Conservation (phyloP, 768 basidiomycete genomes). For the Lanmaoa rubissima region DNA sequence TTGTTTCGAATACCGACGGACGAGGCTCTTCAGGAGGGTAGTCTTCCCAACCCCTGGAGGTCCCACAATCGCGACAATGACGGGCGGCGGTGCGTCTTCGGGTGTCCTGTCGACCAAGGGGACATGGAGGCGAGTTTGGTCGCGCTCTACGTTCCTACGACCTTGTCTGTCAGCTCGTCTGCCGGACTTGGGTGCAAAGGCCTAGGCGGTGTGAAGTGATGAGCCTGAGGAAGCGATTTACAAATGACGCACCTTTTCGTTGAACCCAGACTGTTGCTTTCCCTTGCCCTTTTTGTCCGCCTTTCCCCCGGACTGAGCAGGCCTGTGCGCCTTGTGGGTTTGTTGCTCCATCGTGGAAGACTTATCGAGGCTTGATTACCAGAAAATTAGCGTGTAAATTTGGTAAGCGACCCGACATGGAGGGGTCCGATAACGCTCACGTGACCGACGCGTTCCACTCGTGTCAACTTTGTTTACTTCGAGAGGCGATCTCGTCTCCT, state of each 20-base stretch:
- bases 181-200: conserved; percentile 91
- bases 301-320: conserved; percentile 68
- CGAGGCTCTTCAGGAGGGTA: conserved; percentile 87
- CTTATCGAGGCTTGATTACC: neutral
- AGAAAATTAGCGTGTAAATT: conserved; percentile 7
- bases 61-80: conserved; percentile 93
- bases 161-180: conserved; percentile 86
- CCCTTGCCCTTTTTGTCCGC: conserved; percentile 75
- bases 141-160: conserved; percentile 85
- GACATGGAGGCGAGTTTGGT: conserved; percentile 94
- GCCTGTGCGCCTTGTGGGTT: conserved; percentile 80
- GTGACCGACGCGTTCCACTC: conserved; percentile 28
- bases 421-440: conserved; percentile 23
- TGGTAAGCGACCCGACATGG: conserved; percentile 14
- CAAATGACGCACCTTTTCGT: conserved; percentile 70
- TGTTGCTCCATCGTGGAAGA: conserved; percentile 58
- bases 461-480: conserved; percentile 23
- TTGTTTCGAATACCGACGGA: conserved; percentile 92
- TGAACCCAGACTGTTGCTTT: conserved; percentile 73
- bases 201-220: conserved; percentile 37
- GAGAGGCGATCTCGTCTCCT: neutral
- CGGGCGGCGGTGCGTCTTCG: conserved; percentile 85
- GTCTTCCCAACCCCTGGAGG: conserved; percentile 97
- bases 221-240: neutral
- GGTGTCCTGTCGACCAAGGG: conserved; percentile 95